Evolutionary conservation across 805 yeast genomes (phyloP).

Genomic region (Isabelozyma heimii): DNA sequence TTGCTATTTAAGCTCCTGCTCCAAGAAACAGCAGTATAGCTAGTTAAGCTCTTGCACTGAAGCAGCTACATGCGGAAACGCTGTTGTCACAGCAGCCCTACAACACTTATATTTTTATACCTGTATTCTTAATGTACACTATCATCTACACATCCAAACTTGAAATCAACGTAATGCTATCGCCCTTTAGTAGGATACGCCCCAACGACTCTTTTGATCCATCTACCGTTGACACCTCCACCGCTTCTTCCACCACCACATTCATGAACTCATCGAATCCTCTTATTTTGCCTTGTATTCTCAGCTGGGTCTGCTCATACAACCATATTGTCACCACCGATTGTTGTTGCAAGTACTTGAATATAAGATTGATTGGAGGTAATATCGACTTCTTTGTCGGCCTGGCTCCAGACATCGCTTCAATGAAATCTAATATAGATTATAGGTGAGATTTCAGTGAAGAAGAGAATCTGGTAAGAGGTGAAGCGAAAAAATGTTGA

Average conservation of each 20-base stretch:
- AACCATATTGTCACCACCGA: constrained; percentile 82
- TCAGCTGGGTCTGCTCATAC: constrained; percentile 73
- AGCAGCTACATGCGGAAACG: no score
- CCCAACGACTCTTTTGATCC: constrained; percentile 62
- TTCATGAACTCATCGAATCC: constrained; percentile 99
- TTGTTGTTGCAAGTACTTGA: constrained; percentile 82
- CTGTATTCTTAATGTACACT: neutral
- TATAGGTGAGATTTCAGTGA: no score
- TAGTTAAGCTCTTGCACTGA: no score
- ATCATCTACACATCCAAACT: constrained; percentile 25
- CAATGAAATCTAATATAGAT: no score
- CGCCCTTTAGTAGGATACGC: constrained; percentile 83
- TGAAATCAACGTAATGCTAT: constrained; percentile 77
- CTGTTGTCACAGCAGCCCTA: no score
- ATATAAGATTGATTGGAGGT: constrained; percentile 91
- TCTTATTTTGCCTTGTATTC: constrained; percentile 78
- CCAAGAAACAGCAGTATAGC: neutral
- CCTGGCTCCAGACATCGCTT: neutral
- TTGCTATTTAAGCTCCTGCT: no score
- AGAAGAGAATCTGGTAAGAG: no score
- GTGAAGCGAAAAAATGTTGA: neutral
- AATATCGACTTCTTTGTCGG: constrained; percentile 40
- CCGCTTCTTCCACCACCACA: constrained; percentile 56
- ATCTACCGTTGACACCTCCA: constrained; percentile 57
- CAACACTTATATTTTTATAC: neutral